Evolutionary conservation across 176 grass and related monocot genomes (phyloP), one percentile per base, ranked within the genome.

Genomic region (Pontederia paniculata): DNA sequence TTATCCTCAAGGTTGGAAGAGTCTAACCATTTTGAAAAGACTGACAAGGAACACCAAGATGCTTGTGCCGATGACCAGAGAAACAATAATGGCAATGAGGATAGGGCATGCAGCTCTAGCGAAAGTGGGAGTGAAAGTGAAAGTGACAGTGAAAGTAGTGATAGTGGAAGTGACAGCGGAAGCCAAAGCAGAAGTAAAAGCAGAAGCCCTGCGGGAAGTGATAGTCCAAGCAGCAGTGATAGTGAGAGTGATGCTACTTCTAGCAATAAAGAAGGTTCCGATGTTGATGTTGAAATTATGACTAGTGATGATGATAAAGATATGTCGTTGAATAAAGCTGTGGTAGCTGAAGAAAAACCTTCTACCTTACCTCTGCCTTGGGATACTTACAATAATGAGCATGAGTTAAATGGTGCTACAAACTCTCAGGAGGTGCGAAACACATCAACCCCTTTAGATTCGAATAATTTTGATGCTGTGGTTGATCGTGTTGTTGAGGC

Each of bases 191-290:
- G n/a, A n/a, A n/a, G n/a, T n/a, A n/a, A n/a, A n/a, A n/a, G 55
- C 54, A 83, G 48, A 79, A 83, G 79, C 74, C 73, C 64, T 73
- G 76, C 50, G 43, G 82, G 78, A 14, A 88, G 71, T 70, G 72
- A 71, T 43, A 89, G 82, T 20, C 74, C 71, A 48, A 99, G 94
- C 78, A 99, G 83, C 73, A 91, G 80, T 16, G 80, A 93, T 52
- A 99, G 94, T 69, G 94, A 93, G 42, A 93, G 83, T 74, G 88
- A 88, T 65, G 83, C 69, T 73, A 89, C 87, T 48, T 88, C 93
- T 23, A 88, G 80, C 69, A 85, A 83, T 62, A 89, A 91, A 42
- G 94, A 98, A 77, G 94, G 67, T 57, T 89, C 83, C 78, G 88
- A 98, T 66, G 83, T 82, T 58, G 72, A 80, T 81, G 86, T 98